Conservation (phyloP, 2,329 filamentous ascomycete genomes). For the Truncatella angustata region DNA sequence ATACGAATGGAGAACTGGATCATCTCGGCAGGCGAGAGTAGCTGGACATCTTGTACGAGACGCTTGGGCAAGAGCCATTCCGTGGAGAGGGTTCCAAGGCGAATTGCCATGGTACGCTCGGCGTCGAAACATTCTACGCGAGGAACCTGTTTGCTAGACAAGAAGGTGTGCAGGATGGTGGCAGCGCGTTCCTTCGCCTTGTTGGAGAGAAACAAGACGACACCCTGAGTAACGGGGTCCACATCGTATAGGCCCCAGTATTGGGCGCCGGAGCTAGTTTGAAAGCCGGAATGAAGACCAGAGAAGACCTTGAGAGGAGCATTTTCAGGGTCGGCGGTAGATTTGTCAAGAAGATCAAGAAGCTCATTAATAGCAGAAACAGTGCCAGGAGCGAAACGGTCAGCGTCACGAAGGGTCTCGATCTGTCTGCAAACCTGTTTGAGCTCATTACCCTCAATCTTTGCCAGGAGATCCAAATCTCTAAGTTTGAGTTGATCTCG, state of each 20-base stretch:
- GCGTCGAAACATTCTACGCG: constrained; percentile 3
- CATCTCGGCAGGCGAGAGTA: background rate
- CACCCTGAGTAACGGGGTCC: background rate
- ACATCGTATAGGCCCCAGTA: constrained; percentile 6
- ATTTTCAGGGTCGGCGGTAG: background rate
- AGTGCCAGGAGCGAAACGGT: background rate
- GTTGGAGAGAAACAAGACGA: constrained; percentile 2
- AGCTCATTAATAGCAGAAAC: background rate
- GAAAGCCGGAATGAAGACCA: constrained; percentile 2
- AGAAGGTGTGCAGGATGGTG: constrained; percentile 1
- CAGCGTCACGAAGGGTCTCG: background rate
- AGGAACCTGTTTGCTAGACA: background rate
- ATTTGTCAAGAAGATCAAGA: background rate
- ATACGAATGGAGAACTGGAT: background rate
- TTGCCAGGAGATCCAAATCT: constrained; percentile 1
- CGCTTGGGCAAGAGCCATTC: background rate
- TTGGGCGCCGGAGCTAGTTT: background rate
- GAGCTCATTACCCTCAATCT: background rate
- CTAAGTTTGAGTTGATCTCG: background rate
- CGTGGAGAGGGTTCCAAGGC: background rate
- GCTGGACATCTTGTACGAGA: background rate
- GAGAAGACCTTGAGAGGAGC: background rate
- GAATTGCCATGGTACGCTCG: background rate
- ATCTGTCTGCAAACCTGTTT: background rate
- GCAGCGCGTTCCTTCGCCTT: constrained; percentile 1